Evolutionary conservation across 441 rosid species (phyloP).

Genomic region (Erodium chrysanthum): DNA sequence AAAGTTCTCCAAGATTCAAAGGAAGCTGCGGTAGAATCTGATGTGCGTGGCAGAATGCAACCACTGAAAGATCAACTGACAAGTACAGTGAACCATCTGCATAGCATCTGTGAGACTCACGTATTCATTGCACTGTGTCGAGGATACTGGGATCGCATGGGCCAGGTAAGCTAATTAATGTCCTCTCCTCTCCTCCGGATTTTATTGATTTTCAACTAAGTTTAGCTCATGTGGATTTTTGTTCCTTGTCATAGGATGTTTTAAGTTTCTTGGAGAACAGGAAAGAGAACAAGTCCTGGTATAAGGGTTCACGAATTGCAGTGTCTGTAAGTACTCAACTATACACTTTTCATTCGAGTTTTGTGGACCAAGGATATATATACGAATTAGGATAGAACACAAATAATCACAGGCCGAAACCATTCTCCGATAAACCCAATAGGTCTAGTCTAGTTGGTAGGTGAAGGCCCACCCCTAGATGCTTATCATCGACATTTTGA

Average conservation of each 20-base stretch:
- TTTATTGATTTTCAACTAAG: no score
- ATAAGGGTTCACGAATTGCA: conserved; percentile 84
- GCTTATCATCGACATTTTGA: no score
- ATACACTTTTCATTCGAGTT: neutral
- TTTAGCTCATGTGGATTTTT: neutral
- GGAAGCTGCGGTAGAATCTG: conserved; percentile 73
- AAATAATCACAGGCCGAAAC: no score
- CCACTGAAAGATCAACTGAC: conserved; percentile 74
- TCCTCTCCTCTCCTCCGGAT: no score
- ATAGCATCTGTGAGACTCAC: conserved; percentile 55
- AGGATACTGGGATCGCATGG: conserved; percentile 95
- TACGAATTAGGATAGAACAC: no score
- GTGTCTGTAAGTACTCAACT: conserved; percentile 54
- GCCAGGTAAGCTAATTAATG: conserved; percentile 46
- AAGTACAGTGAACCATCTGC: conserved; percentile 66
- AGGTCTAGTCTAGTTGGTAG: no score
- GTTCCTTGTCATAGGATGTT: conserved; percentile 44
- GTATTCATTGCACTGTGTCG: conserved; percentile 80
- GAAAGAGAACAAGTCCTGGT: conserved; percentile 96
- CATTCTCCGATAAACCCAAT: no score
- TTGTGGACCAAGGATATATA: no score
- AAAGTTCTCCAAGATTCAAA: conserved; percentile 89
- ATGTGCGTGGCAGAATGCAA: conserved; percentile 66
- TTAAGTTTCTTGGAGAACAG: conserved; percentile 81
- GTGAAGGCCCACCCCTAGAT: no score